These are phyloP conservation scores for Pilasporangium apinafurcum DNA, from an alignment of 352 stramenopile genomes.

Conservation along the genomic window DNA sequence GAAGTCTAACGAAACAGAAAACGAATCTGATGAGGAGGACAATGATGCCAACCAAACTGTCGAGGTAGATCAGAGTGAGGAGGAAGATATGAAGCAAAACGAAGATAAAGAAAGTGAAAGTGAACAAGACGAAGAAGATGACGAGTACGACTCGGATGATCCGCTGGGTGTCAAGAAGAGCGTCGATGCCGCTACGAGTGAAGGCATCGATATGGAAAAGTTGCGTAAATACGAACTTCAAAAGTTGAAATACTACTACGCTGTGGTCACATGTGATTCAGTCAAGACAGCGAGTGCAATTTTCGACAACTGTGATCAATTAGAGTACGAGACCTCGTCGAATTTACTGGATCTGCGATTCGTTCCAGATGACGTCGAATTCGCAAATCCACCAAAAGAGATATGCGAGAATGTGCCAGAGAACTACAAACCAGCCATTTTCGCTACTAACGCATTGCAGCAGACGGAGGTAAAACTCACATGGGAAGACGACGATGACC, in stretches of 20 bases:
- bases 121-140: constrained; percentile 26
- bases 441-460: constrained; percentile 90
- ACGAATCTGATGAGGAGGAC: constrained; percentile 12
- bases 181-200: constrained; percentile 41
- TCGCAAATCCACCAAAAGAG: constrained; percentile 86
- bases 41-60: constrained; percentile 4
- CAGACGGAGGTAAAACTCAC: constrained; percentile 92
- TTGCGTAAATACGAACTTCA: constrained; percentile 95
- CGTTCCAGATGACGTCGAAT: constrained; percentile 89
- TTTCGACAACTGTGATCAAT: constrained; percentile 95
- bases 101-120: constrained; percentile 9
- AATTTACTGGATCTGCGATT: constrained; percentile 94
- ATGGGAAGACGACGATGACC: constrained; percentile 93
- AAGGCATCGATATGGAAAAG: constrained; percentile 92
- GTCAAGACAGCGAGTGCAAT: constrained; percentile 88
- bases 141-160: constrained; percentile 66
- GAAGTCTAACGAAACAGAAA: constrained; percentile 11
- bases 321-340: constrained; percentile 97
- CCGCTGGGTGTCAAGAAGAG: constrained; percentile 61
- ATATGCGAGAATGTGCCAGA: constrained; percentile 79
- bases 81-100: constrained; percentile 8
- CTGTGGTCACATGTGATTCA: constrained; percentile 91
- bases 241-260: constrained; percentile 99
- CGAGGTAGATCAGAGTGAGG: constrained; percentile 13
- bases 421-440: constrained; percentile 93